These are phyloP conservation scores for Scenedesmus sp. DNA, from an alignment of 163 green algal genomes.

Conservation along the genomic window DNA sequence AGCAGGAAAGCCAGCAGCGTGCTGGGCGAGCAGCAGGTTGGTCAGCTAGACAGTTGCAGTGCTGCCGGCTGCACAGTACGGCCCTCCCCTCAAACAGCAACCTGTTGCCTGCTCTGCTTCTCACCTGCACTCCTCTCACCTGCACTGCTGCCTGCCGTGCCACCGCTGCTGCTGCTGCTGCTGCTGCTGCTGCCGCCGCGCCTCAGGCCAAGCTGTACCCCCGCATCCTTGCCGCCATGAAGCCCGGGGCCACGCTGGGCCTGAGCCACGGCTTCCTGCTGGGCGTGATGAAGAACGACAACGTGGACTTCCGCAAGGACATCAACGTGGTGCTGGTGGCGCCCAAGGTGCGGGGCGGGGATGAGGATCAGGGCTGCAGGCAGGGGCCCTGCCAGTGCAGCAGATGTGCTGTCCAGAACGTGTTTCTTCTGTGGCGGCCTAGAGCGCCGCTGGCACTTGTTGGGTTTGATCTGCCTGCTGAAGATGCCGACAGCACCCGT, in stretches of 20 bases:
- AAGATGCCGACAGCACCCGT: no score
- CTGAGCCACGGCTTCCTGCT: conserved; percentile 99
- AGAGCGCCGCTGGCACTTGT: no score
- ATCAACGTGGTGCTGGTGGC: conserved; percentile 99
- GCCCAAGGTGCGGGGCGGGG: conserved; percentile 85
- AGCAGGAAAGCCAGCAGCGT: not conserved
- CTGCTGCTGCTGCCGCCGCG: not conserved
- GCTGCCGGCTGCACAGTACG: not conserved
- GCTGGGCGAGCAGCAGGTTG: not conserved
- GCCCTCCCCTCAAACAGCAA: no score
- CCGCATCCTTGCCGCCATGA: conserved; percentile 96
- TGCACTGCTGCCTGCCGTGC: not conserved
- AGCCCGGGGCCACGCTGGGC: conserved; percentile 96
- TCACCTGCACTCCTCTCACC: not conserved
- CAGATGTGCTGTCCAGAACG: no score
- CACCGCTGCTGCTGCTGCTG: not conserved
- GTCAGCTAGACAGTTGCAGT: not conserved
- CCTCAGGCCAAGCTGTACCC: conserved; percentile 96
- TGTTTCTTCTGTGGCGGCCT: no score
- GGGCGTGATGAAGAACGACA: conserved; percentile 92
- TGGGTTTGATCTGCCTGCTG: no score
- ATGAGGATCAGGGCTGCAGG: not conserved
- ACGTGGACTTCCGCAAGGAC: conserved; percentile 95
- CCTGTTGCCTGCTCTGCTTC: no score
- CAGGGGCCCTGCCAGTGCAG: not conserved